Evolutionary conservation across 768 basidiomycete species (phyloP), one percentile per base, ranked within the genome.

Genomic region (Lactarius pseudohatsudake): DNA sequence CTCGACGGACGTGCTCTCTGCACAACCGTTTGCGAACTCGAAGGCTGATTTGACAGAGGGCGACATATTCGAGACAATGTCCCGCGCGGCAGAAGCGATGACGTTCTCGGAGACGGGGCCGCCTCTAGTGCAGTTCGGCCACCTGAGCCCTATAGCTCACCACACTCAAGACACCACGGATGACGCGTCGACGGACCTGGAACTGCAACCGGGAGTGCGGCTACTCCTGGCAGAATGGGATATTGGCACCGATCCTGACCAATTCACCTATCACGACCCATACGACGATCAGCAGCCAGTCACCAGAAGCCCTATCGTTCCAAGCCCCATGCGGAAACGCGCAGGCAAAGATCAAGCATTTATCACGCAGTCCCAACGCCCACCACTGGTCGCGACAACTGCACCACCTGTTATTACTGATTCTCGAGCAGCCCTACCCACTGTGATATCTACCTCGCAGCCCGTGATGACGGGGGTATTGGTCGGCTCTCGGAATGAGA

Each of bases 151-250:
- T 1, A 64, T 80, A 22, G 71, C 68, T 72, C 74, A 56, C n/a
- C 63, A 3, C 3, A 7, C n/a, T 4, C 30, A 32, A 6, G n/a
- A n/a, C 20, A n/a, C 13, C 3, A 22, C 13, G n/a, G 22, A 28
- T 7, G 43, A 10, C 15, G 64, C 40, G 38, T 28, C 61, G 4
- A 60, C 40, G 0, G 45, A 45, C 13, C 7, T 63, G 6, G 10
- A 53, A 43, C 59, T 65, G 28, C 82, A 86, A 0, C 74, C 81
- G 5, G 88, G 88, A 3, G 86, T 89, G 13, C 81, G 87, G 36
- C 77, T 88, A 32, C 79, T 94, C 54, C 74, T 93, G 64, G 81
- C 83, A 64, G 88, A 89, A 53, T 94, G 91, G 91, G 80, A 84
- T 58, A 66, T 84, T 34, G 86, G 88, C 15, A 69, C 76, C 2